phyloP scores from a whole-genome alignment of 495 filamentous ascomycete genomes.

The Penicillium bialowiezense region DNA sequence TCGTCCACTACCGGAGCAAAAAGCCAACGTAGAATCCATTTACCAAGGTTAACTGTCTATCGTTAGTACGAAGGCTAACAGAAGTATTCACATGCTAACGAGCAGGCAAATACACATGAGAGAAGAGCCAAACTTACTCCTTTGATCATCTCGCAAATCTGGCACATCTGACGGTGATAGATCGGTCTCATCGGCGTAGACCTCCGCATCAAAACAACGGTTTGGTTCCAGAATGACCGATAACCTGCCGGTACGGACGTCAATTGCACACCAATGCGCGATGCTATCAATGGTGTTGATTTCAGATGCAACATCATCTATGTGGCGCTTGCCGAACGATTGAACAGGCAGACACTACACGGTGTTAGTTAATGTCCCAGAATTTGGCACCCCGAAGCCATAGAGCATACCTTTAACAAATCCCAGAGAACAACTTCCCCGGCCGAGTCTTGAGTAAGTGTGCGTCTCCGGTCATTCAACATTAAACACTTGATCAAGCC shows the following conservation, averaged over 20 bases:
- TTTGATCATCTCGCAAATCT: conserved; percentile 88
- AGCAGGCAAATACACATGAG: background rate
- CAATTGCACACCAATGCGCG: conserved; percentile 91
- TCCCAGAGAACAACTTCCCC: conserved; percentile 98
- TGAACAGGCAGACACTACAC: conserved; percentile 75
- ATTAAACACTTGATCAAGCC: conserved; percentile 91
- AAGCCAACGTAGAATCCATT: conserved; percentile 93
- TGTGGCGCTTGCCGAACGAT: conserved; percentile 86
- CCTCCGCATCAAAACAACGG: conserved; percentile 96
- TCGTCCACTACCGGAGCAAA: conserved; percentile 88
- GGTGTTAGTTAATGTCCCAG: conserved; percentile 8
- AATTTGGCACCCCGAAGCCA: background rate
- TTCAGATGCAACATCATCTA: conserved; percentile 86
- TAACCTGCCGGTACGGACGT: conserved; percentile 86
- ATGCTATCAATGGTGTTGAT: conserved; percentile 87
- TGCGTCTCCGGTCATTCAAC: conserved; percentile 84
- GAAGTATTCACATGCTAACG: background rate
- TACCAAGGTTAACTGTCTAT: conserved; percentile 84
- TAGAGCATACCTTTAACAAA: conserved; percentile 64
- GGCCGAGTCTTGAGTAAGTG: conserved; percentile 88
- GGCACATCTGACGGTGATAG: conserved; percentile 58
- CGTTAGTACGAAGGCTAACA: conserved; percentile 13
- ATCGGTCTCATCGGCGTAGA: conserved; percentile 86
- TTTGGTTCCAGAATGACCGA: conserved; percentile 91
- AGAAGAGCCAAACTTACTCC: conserved; percentile 59